Conservation (phyloP, 441 rosid genomes). For the Mallotus japonicus region DNA sequence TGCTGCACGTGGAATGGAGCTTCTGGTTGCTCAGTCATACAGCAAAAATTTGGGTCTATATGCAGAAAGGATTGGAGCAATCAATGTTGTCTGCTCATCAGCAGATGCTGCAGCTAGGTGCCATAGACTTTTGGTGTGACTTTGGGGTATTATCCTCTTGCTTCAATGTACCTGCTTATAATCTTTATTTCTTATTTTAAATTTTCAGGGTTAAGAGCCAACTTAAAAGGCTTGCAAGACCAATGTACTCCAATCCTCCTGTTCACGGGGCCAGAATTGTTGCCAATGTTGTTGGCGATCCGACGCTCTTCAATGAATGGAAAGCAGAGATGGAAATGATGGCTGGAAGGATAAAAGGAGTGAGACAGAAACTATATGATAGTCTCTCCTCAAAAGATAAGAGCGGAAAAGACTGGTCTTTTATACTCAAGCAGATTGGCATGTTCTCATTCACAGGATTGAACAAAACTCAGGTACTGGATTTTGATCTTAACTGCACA, state of each 20-base stretch:
- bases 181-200: not conserved
- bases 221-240: constrained; percentile 88
- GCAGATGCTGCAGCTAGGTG: constrained; percentile 88
- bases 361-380: constrained; percentile 72
- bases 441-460: constrained; percentile 98
- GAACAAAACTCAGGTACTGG: constrained; percentile 75
- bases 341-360: constrained; percentile 94
- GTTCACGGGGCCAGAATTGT: constrained; percentile 93
- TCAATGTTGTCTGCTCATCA: constrained; percentile 84
- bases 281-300: constrained; percentile 85
- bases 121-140: constrained; percentile 1
- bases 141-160: not conserved
- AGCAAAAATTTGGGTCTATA: constrained; percentile 95
- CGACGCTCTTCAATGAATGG: constrained; percentile 78
- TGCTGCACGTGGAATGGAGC: constrained; percentile 84
- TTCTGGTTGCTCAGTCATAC: constrained; percentile 93
- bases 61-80: constrained; percentile 92
- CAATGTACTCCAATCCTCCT: constrained; percentile 98
- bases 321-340: constrained; percentile 95
- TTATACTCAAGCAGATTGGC: constrained; percentile 87
- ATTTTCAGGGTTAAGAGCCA: constrained; percentile 92
- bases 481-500: not conserved
- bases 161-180: not conserved
- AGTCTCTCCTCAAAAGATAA: constrained; percentile 73
- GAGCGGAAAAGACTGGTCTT: constrained; percentile 93